Evolutionary conservation across 2,329 filamentous ascomycete genomes (phyloP).

Genomic region (Colletotrichum eremochloae): DNA sequence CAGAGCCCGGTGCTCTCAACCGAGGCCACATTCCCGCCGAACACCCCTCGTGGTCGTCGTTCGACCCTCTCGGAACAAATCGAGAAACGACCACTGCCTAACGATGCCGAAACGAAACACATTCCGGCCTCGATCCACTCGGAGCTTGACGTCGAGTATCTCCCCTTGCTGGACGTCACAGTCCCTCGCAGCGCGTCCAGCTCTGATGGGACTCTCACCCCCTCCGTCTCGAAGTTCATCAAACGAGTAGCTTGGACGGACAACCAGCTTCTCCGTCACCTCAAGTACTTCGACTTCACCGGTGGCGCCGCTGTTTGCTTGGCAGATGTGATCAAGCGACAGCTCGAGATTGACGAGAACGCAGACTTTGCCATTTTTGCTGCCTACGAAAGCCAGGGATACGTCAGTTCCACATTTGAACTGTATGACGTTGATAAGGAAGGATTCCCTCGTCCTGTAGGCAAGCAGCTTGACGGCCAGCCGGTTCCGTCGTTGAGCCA

Average conservation of each 20-base stretch:
- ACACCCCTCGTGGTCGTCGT: slow-evolving; percentile 46
- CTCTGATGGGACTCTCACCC: slow-evolving; percentile 19
- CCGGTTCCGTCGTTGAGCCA: slow-evolving; percentile 52
- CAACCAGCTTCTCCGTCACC: slow-evolving; percentile 56
- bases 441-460: slow-evolving; percentile 51
- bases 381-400: slow-evolving; percentile 53
- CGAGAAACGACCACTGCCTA: slow-evolving; percentile 37
- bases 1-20: slow-evolving; percentile 29
- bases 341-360: slow-evolving; percentile 51
- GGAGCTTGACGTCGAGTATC: slow-evolving; percentile 42
- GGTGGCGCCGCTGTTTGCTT: slow-evolving; percentile 54
- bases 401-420: slow-evolving; percentile 66
- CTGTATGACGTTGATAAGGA: slow-evolving; percentile 68
- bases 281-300: slow-evolving; percentile 58
- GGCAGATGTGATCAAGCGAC: slow-evolving; percentile 51
- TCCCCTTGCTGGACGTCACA: slow-evolving; percentile 38
- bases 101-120: slow-evolving; percentile 41
- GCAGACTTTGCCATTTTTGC: slow-evolving; percentile 52
- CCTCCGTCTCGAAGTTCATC: slow-evolving; percentile 21
- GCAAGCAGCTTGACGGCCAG: slow-evolving; percentile 31
- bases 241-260: slow-evolving; percentile 49
- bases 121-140: slow-evolving; percentile 42
- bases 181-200: not conserved
- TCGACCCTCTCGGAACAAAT: slow-evolving; percentile 47
- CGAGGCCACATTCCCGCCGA: slow-evolving; percentile 30